These are phyloP conservation scores for Pseudogymnoascus sp. DNA, from an alignment of 2,329 filamentous ascomycete species.

Conservation along the genomic window DNA sequence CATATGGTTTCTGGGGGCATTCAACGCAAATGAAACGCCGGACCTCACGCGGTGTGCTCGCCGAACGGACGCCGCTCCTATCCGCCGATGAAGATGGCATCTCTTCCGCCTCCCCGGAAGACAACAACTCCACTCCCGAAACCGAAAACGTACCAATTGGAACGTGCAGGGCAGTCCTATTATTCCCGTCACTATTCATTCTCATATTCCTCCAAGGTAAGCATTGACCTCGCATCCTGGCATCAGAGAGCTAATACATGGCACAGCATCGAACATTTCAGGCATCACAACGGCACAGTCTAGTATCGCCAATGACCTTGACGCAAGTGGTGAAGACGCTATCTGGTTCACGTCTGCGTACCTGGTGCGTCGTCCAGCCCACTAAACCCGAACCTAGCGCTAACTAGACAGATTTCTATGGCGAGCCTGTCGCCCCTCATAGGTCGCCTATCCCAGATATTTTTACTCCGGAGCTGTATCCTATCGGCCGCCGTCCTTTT, in stretches of 20 bases:
- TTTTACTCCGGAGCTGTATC: conserved; percentile 58
- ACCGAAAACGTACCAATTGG: conserved; percentile 23
- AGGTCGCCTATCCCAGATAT: conserved; percentile 65
- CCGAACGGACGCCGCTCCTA: not conserved
- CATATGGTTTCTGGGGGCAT: not conserved
- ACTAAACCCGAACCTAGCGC: not conserved
- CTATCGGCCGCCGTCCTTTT: conserved; percentile 51
- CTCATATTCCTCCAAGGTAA: conserved; percentile 53
- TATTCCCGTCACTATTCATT: conserved; percentile 44
- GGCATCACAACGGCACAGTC: conserved; percentile 76
- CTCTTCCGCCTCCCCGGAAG: not conserved
- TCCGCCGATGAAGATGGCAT: not conserved
- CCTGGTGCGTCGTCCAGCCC: conserved; percentile 34
- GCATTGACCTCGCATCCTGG: conserved; percentile 10
- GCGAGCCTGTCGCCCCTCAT: conserved; percentile 56
- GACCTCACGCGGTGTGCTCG: not conserved
- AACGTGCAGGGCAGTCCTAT: conserved; percentile 31
- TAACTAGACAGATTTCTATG: conserved; percentile 39
- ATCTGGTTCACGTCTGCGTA: conserved; percentile 79
- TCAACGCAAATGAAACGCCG: not conserved
- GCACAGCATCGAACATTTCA: conserved; percentile 56
- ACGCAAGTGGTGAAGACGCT: conserved; percentile 57
- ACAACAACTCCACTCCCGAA: not conserved
- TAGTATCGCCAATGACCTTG: conserved; percentile 63
- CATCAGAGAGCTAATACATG: not conserved